Evolutionary conservation across 2,329 filamentous ascomycete species (phyloP), one percentile per base, ranked within the genome.

Genomic region (Fusarium tuaranense): DNA sequence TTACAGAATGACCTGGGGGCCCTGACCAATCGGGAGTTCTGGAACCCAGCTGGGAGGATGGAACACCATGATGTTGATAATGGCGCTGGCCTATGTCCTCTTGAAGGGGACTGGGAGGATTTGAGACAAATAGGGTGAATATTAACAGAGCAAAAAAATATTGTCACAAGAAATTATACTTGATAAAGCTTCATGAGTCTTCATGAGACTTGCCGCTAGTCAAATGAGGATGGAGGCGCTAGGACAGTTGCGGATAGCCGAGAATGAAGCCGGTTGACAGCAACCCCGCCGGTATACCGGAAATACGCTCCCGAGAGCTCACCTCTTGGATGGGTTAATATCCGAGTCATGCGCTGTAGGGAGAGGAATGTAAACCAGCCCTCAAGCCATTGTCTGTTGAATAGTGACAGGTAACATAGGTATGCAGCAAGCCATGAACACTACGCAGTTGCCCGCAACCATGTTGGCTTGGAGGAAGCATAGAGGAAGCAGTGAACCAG

Each of bases 391-490:
- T 32, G 9, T 12, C 10, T 53, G 18, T 32, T 20, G 18, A 30
- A 53, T 4, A 30, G 48, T 20, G 25, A 53, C 13, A 53, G 10
- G 25, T 32, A 53, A 12, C 6, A 53, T 30, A n/a, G n/a, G n/a
- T n/a, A 32, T 13, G 27, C 18, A 53, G 12, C 48, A 32, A 53
- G 48, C 48, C 48, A 58, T 58, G 32, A 13, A 10, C 5, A 27
- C 55, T 58, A 7, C 20, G 32, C 34, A 22, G 16, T 30, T 58
- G 1, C 58, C 70, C 16, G 16, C 41, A 10, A 80, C 80, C 4
- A 83, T 84, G 82, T 72, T 75, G 57, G 82, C 81, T 1, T 84
- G 82, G 82, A 77, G 80, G 44, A 82, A 82, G 67, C 79, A 83
- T 58, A 77, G 70, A 63, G 82, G 81, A 51, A 79, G 76, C 34